Evolutionary conservation across 202 grass and related monocot genomes (phyloP).

Genomic region (Zizania palustris): DNA sequence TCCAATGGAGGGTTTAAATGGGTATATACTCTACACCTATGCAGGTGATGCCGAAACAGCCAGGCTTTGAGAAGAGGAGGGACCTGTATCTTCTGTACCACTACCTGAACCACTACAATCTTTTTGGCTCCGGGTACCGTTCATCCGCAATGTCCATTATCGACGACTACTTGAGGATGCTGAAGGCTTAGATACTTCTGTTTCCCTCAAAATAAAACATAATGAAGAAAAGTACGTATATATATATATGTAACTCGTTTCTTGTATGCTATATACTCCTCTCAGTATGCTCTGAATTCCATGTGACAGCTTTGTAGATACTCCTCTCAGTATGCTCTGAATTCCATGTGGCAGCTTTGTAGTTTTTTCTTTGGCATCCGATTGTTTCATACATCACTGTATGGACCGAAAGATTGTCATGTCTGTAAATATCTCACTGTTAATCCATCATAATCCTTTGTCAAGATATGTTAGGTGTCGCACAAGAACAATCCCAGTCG

Average conservation of each 20-base stretch:
- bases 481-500: conserved; percentile 24
- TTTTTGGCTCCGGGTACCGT: conserved; percentile 77
- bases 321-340: not conserved
- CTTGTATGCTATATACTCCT: not conserved
- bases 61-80: conserved; percentile 71
- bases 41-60: conserved; percentile 81
- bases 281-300: not conserved
- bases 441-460: not conserved
- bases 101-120: conserved; percentile 88
- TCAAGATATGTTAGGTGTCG: not conserved
- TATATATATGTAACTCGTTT: not conserved
- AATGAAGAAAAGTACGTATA: not conserved
- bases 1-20: not conserved
- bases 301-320: not conserved
- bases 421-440: conserved; percentile 26
- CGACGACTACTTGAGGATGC: conserved; percentile 58
- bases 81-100: conserved; percentile 79
- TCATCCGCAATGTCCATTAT: conserved; percentile 78
- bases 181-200: conserved; percentile 43
- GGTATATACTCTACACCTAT: not conserved
- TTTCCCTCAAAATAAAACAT: not conserved
- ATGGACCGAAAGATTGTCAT: not conserved
- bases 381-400: not conserved
- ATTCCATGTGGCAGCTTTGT: not conserved
- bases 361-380: not conserved